Base-by-base conservation (phyloP, 768 basidiomycete species). In the Gyrodon lividus region DNA sequence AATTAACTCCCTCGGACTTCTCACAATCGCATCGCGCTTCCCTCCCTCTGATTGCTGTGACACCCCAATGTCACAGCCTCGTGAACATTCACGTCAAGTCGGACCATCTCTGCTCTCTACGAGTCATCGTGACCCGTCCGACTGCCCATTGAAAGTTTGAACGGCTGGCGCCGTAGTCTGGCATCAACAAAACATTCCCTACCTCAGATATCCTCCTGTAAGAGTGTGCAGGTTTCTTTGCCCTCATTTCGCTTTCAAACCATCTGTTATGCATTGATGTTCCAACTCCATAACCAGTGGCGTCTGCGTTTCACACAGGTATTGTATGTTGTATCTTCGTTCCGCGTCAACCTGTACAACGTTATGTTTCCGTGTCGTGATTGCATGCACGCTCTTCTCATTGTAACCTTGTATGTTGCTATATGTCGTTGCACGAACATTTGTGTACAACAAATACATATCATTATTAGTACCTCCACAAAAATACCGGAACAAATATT, bases 161-260 rank as follows among this genome's bases (percentile, higher is more conserved):
- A n/a, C n/a, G n/a, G 41, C 53, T 54, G 43, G 16, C 33, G 4
- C 3, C 4, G 4, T 41, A 22, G 19, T 35, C 5, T 28, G 33
- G 35, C 44, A 49, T 44, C 30, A 17, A 24, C 37, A 33, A 28
- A 42, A 30, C 46, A 34, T 49, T 44, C 33, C 33, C 51, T 54
- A 45, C 50, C 43, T 45, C 41, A 52, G 61, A 66, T 66, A 64
- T 66, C 63, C 43, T 53, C 22, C 7, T 37, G 2, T 19, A 4
- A 17, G 2, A 51, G 26, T 49, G 47, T 51, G 54, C 52, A 59
- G 38, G 43, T 53, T 16, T 41, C 3, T 46, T 14, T 31, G 31
- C 12, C 2, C 31, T 63, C 51, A 50, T 62, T 52, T 52, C 1
- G 44, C 30, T 31, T 40, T 31, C 12, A 31, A 5, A 31, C 31